Percentiles rank a stretch among this genome's conserved stretches.
Conservation (phyloP, 345 rosid species). For the Syzygium oleosum region DNA sequence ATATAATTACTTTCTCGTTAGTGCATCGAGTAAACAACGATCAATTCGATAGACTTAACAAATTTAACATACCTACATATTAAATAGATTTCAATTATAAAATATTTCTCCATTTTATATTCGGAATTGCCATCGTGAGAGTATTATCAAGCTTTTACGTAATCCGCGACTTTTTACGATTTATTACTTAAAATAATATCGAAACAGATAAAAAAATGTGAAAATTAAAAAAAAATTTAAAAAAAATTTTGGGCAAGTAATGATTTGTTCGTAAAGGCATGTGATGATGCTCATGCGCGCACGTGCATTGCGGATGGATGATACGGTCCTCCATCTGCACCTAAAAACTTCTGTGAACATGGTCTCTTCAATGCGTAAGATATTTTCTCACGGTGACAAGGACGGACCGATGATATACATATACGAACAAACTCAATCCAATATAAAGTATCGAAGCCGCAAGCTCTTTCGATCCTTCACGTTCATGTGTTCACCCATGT, state of each 20-base stretch:
- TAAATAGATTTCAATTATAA: not conserved
- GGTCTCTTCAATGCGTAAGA: not conserved
- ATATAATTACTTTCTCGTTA: not conserved
- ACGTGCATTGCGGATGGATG: not conserved
- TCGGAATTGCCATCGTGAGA: not conserved
- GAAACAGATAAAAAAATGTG: not conserved
- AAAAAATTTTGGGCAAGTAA: not conserved
- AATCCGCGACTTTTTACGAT: not conserved
- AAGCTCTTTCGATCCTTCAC: not conserved
- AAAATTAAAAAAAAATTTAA: not conserved
- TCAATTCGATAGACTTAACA: not conserved
- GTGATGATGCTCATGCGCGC: not conserved
- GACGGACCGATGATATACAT: not conserved
- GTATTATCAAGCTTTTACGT: not conserved
- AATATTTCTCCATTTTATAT: not conserved
- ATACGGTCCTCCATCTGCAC: not conserved
- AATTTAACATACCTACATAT: not conserved
- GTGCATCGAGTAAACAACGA: not conserved
- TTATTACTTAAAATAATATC: not conserved
- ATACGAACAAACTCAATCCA: not conserved
- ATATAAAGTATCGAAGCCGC: not conserved
- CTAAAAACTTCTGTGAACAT: not conserved
- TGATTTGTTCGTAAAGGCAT: not conserved
- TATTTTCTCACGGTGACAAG: not conserved
- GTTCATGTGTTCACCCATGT: not conserved